Percentiles rank a stretch among this genome's conserved stretches.
Evolutionary conservation across 148 eudicot species (phyloP).

Genomic region (Linanthus parryae): DNA sequence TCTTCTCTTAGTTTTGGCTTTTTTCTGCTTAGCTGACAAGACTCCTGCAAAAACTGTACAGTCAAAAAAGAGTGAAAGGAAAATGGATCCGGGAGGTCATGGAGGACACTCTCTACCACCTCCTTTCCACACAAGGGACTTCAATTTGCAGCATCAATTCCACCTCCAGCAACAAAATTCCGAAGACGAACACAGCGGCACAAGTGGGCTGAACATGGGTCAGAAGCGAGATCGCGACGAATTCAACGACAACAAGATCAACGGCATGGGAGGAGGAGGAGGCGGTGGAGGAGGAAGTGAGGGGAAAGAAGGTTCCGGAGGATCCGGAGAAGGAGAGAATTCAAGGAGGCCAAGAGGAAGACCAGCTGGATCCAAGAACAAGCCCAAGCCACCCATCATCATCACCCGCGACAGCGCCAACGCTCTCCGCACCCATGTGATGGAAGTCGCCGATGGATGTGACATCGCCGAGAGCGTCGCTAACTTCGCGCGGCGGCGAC

Average conservation of each 20-base stretch:
- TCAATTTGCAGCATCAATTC: slow-evolving; percentile 35
- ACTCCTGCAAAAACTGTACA: too few species aligned
- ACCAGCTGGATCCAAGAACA: slow-evolving; percentile 84
- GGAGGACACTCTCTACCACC: slow-evolving; percentile 42
- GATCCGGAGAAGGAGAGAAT: slow-evolving; percentile 27
- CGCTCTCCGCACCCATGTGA: slow-evolving; percentile 82
- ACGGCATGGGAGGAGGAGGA: slow-evolving; percentile 17
- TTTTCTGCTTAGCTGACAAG: too few species aligned
- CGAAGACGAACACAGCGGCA: slow-evolving; percentile 49
- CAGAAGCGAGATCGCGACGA: slow-evolving; percentile 23
- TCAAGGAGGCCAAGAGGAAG: slow-evolving; percentile 54
- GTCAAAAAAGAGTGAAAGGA: not conserved
- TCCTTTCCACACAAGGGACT: slow-evolving; percentile 42
- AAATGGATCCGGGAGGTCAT: slow-evolving; percentile 21
- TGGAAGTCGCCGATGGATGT: slow-evolving; percentile 80
- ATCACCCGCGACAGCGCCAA: slow-evolving; percentile 81
- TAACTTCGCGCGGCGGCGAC: slow-evolving; percentile 64
- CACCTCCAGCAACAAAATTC: slow-evolving; percentile 40
- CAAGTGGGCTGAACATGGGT: slow-evolving; percentile 32
- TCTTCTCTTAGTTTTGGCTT: too few species aligned
- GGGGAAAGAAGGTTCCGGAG: slow-evolving; percentile 10
- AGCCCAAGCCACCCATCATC: slow-evolving; percentile 84
- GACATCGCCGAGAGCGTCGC: slow-evolving; percentile 69
- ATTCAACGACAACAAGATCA: slow-evolving; percentile 11
- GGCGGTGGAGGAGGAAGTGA: slow-evolving; percentile 11